These are phyloP conservation scores for Penicillium daleae DNA, from an alignment of 495 filamentous ascomycete species.

Conservation along the genomic window DNA sequence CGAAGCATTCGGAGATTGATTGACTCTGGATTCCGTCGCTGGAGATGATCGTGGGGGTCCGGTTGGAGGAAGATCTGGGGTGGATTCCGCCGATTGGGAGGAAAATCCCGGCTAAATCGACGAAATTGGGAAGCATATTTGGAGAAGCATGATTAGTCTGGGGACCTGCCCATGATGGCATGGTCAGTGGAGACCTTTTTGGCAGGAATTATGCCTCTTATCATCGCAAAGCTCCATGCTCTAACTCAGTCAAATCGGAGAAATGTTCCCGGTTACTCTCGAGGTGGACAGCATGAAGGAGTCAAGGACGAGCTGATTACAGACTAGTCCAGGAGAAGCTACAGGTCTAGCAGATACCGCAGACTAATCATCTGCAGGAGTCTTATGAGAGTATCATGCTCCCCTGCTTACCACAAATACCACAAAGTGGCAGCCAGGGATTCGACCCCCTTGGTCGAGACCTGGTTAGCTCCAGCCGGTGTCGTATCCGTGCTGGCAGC, in stretches of 20 bases:
- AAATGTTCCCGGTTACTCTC: background rate
- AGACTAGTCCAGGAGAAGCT: background rate
- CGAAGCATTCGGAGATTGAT: slow-evolving; percentile 18
- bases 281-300: background rate
- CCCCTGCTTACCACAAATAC: background rate
- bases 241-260: background rate
- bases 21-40: slow-evolving; percentile 9
- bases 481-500: slow-evolving; percentile 6
- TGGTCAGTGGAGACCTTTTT: background rate
- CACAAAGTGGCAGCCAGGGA: background rate
- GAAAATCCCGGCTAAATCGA: slow-evolving; percentile 35
- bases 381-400: background rate
- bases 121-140: background rate
- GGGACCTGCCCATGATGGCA: background rate
- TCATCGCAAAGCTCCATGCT: background rate
- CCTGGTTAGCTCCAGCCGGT: background rate
- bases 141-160: background rate
- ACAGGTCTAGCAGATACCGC: background rate
- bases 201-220: background rate
- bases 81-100: slow-evolving; percentile 40
- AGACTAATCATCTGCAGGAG: background rate
- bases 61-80: slow-evolving; percentile 43
- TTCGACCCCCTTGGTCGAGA: background rate
- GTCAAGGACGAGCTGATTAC: background rate
- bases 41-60: slow-evolving; percentile 10